Base-by-base conservation (phyloP, 2,329 filamentous ascomycete species). In the Diaporthe ampelina region DNA sequence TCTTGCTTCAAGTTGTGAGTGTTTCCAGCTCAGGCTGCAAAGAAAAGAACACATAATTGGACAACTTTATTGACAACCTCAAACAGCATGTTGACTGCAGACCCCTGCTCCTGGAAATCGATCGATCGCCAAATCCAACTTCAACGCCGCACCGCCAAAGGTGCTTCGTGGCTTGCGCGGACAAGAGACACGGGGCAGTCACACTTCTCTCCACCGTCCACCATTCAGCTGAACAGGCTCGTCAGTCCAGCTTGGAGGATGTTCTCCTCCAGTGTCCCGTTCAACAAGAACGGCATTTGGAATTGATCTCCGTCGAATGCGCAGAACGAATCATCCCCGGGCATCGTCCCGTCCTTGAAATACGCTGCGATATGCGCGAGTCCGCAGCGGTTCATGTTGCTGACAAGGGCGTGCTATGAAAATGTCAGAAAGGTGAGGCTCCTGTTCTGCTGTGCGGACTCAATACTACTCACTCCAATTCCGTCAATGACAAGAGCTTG, bases 301-400 rank as follows among this genome's bases (percentile, higher is more conserved):
- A 73, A 65, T 2, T 58, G 48, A 8, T 70, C 70, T 61, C 45
- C 29, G 10, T 73, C 73, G 19, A 76, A 45, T 19, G 75, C 11
- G 54, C 75, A 76, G 65, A 75, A 71, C 15, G 69, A 76, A 59
- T 76, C 67, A 32, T 75, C 58, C 11, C 73, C 75, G 21, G 75
- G 75, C 75, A 75, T 50, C n/a, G 70, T 17, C 52, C 59, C 56
- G 10, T 58, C 70, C 70, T 58, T 50, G 21, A 76, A 76, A 52
- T 76, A 76, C 9, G 35, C 43, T 21, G 54, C 59, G 19, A 76
- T 50, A 35, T 75, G 69, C 19, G 52, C 15, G 32, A 59, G 69
- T 21, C 50, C 73, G 35, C 73, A 76, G 0, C 21, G 1, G 35
- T 75, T 76, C 40, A 43, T 2, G 0, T 57, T 59, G 15, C 4